Percentiles rank a stretch among this genome's conserved stretches.
Conservation (phyloP, 2,329 filamentous ascomycete genomes). For the Plectosphaerella cucumerina region DNA sequence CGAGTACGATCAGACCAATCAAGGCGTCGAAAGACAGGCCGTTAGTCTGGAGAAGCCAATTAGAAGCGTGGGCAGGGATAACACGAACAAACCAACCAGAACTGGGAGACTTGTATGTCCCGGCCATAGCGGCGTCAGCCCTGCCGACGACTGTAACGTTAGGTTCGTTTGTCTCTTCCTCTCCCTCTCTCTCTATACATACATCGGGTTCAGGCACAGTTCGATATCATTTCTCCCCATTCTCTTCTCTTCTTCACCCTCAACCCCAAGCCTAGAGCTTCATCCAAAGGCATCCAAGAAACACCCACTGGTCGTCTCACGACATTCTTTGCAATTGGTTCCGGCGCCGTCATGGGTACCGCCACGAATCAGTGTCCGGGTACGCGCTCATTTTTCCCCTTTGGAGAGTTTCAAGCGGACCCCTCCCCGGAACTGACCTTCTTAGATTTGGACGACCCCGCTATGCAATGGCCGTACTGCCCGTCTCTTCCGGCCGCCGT, state of each 20-base stretch:
- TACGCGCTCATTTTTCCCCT: neutral
- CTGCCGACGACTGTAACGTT: neutral
- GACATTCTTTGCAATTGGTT: neutral
- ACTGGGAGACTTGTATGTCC: neutral
- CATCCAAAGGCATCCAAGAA: neutral
- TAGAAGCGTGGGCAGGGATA: neutral
- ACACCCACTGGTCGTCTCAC: neutral
- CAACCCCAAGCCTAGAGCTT: neutral
- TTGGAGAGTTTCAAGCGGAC: neutral
- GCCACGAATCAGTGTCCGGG: neutral
- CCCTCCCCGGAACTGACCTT: neutral
- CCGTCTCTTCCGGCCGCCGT: constrained; percentile 24
- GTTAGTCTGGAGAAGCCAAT: neutral
- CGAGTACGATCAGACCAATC: neutral
- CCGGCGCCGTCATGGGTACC: neutral
- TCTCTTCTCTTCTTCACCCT: neutral
- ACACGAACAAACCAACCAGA: neutral
- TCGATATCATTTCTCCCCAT: neutral
- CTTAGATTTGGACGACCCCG: neutral
- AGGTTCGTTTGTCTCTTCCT: neutral
- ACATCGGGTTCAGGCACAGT: neutral
- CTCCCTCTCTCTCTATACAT: no score
- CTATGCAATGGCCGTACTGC: constrained; percentile 22
- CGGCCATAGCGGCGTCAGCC: no score
- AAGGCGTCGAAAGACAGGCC: neutral